Base-by-base conservation (phyloP, 345 rosid species). In the Ailanthus altissimus region DNA sequence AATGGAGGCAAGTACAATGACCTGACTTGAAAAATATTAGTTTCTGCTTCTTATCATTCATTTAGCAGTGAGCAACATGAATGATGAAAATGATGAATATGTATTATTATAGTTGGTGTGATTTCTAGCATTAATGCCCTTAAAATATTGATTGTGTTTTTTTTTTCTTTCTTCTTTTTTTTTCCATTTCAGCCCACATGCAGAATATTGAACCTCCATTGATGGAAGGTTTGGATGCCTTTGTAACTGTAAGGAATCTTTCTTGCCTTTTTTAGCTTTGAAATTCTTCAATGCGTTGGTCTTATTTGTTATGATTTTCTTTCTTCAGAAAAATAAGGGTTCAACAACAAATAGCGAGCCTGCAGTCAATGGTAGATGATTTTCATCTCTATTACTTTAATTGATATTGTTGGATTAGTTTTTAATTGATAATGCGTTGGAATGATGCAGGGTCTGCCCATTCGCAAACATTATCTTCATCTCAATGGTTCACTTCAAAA, bases 191-290 rank as follows among this genome's bases (percentile, higher is more conserved):
- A 89, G 97, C 75, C 79, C 84, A 79, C 12, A 54, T 75, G 72
- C 86, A 83, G 81, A 82, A 49, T 75, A 83, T 89, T 40, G 79
- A 85, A 67, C 92, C 83, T 49, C 98, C 97, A 32, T n/a, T 74
- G 64, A 80, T 94, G 91, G 94, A 89, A 84, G 94, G 97, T 57
- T 54, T 90, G 60, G 90, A 83, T 80, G 82, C 74, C 59, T 74
- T 87, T 64, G 59, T 74, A 75, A 77, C 68, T 46, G 89, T 89
- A 84, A 87, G 84, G 67, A 50, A 42, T 72, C 63, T 42, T 43
- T 53, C 49, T 75, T 72, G 18, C 32, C 67, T 40, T 36, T 63
- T 49, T 32, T 6, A 15, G 38, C 43, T 38, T 25, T 20, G 38
- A 32, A 40, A n/a, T 53, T 58, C 23, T 40, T 38, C 6, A 51